Conservation (phyloP, 768 basidiomycete genomes). For the Mycena filopes region DNA sequence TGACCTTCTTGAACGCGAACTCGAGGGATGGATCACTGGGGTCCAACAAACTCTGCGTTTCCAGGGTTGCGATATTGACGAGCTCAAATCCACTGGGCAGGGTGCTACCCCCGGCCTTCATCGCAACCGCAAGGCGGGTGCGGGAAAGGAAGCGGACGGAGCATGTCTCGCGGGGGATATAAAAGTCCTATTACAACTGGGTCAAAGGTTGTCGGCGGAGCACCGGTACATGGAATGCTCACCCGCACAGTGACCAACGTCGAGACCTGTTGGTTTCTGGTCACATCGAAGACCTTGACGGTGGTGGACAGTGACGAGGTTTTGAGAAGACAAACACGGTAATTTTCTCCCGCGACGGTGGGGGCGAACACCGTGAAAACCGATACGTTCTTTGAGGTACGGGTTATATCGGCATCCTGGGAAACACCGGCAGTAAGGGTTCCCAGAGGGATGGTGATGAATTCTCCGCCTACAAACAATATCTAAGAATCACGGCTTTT, state of each 20-base stretch:
- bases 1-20: conserved; percentile 47
- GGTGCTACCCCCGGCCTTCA: conserved; percentile 15
- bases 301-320: conserved; percentile 77
- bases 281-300: conserved; percentile 75
- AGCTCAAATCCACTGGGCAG: conserved; percentile 32
- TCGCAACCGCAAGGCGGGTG: conserved; percentile 33
- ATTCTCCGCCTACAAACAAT: conserved; percentile 8
- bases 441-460: conserved; percentile 27
- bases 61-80: conserved; percentile 73
- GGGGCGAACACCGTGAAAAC: conserved; percentile 73
- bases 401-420: conserved; percentile 8
- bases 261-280: neutral
- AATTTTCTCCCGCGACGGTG: conserved; percentile 62
- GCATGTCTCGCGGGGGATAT: conserved; percentile 76
- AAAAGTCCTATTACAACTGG: too few relatives aligned
- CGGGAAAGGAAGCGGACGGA: conserved; percentile 79
- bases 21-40: conserved; percentile 75
- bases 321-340: conserved; percentile 79
- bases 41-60: conserved; percentile 81
- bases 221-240: neutral
- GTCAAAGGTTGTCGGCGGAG: too few relatives aligned
- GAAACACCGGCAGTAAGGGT: neutral
- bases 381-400: conserved; percentile 9
- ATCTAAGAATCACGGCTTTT: neutral
- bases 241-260: neutral